Conservation (phyloP, 179 eudicot species). For the Gypsophila paniculata region DNA sequence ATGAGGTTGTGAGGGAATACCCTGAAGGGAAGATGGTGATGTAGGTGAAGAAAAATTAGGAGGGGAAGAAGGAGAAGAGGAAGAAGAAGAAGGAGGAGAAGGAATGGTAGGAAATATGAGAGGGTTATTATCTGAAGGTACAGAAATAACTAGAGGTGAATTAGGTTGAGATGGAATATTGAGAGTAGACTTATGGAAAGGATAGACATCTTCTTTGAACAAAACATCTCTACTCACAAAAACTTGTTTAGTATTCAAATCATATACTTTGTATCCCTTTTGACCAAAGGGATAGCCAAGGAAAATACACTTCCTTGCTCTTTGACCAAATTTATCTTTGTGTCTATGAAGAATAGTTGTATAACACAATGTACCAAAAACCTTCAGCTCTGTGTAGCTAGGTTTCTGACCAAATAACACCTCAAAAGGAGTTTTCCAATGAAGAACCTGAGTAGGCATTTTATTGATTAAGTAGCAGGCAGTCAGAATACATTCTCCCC, state of each 20-base stretch:
- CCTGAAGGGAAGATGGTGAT: no score
- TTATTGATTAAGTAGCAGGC: not conserved
- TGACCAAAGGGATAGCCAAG: conserved; percentile 4
- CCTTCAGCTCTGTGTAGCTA: not conserved
- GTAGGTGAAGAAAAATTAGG: no score
- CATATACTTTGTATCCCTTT: not conserved
- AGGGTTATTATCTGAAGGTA: no score
- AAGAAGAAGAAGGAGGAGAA: no score
- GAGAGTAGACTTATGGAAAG: no score
- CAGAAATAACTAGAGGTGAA: no score
- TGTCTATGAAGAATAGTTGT: not conserved
- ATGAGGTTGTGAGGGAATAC: no score
- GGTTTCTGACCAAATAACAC: not conserved
- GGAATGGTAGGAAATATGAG: no score
- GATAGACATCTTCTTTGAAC: conserved; percentile 1
- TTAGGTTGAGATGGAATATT: no score
- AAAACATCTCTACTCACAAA: not conserved
- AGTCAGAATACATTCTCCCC: not conserved
- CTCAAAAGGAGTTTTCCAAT: not conserved
- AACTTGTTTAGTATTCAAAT: not conserved
- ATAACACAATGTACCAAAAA: not conserved
- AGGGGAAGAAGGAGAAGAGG: no score
- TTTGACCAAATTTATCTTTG: not conserved
- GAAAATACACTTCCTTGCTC: not conserved
- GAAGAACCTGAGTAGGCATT: not conserved